Evolutionary conservation across 1,139 yeast species (phyloP).

Genomic region (Protomyces inundatus): DNA sequence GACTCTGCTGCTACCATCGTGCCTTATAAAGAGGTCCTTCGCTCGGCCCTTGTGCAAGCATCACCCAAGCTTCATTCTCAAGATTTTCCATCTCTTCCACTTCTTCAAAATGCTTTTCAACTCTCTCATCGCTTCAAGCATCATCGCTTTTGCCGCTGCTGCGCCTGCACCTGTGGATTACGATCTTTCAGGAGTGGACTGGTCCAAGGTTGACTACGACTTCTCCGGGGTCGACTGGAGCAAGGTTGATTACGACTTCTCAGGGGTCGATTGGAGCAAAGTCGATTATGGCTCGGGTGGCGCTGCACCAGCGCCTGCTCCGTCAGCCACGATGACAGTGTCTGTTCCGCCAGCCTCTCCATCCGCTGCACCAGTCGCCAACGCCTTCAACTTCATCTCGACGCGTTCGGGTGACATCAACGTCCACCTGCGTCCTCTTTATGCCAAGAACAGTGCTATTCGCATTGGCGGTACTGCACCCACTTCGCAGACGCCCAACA

Average conservation of each 20-base stretch:
- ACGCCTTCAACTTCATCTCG: slow-evolving; percentile 9
- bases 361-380: background rate
- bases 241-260: slow-evolving; percentile 4
- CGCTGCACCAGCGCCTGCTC: background rate
- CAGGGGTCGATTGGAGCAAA: background rate
- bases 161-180: background rate
- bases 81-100: background rate
- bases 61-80: background rate
- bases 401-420: slow-evolving; percentile 1
- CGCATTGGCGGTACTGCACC: slow-evolving; percentile 10
- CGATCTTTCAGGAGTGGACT: background rate
- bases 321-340: background rate
- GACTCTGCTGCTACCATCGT: background rate
- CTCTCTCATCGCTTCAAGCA: slow-evolving; percentile 24
- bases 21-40: background rate
- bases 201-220: slow-evolving; percentile 4
- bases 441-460: slow-evolving; percentile 1
- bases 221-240: slow-evolving; percentile 9
- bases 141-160: slow-evolving; percentile 15
- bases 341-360: background rate
- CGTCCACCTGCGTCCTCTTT: slow-evolving; percentile 5
- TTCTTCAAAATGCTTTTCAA: slow-evolving; percentile 13
- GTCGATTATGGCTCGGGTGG: background rate
- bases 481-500: background rate
- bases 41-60: background rate